A percentile compares a stretch with the other conserved stretches of the same genome.
These are phyloP conservation scores for Pseudotsuga menziesii DNA, from an alignment of 75 land plant species.

Conservation along the genomic window DNA sequence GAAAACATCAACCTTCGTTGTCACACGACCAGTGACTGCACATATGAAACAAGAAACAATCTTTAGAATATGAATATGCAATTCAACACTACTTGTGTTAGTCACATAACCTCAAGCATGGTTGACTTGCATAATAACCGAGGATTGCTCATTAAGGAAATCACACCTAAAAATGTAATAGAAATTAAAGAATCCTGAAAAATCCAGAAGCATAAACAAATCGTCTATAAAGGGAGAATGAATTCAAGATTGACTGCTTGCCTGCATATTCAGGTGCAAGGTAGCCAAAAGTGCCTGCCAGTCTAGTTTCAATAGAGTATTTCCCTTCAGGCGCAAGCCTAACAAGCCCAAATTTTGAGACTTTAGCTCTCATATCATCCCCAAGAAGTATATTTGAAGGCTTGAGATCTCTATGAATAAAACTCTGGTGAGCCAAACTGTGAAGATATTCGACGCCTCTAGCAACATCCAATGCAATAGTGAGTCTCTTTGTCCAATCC, in stretches of 20 bases:
- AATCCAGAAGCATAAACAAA: too few relatives aligned
- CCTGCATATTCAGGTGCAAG: constrained; percentile 77
- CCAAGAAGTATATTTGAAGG: constrained; percentile 31
- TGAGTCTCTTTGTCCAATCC: constrained; percentile 31
- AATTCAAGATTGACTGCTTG: too few relatives aligned
- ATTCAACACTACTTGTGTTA: too few relatives aligned
- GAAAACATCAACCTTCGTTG: constrained; percentile 75
- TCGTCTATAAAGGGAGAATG: too few relatives aligned
- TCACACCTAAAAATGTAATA: too few relatives aligned
- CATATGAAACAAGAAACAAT: too few relatives aligned
- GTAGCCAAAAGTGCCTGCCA: constrained; percentile 83
- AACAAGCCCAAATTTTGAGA: constrained; percentile 34
- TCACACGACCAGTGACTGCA: constrained; percentile 75
- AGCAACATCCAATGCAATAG: constrained; percentile 30
- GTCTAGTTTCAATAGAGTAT: constrained; percentile 54
- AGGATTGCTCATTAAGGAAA: too few relatives aligned
- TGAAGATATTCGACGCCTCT: constrained; percentile 35
- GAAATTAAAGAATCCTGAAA: too few relatives aligned
- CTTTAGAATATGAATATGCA: too few relatives aligned
- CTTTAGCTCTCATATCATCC: constrained; percentile 33
- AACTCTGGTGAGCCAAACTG: constrained; percentile 30
- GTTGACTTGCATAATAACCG: too few relatives aligned
- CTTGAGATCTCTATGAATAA: constrained; percentile 40
- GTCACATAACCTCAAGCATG: too few relatives aligned
- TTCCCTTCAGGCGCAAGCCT: constrained; percentile 41